Evolutionary conservation across 192 early-diverging fungal species (phyloP), one percentile per base, ranked within the genome.

Genomic region (Dispira parvispora): DNA sequence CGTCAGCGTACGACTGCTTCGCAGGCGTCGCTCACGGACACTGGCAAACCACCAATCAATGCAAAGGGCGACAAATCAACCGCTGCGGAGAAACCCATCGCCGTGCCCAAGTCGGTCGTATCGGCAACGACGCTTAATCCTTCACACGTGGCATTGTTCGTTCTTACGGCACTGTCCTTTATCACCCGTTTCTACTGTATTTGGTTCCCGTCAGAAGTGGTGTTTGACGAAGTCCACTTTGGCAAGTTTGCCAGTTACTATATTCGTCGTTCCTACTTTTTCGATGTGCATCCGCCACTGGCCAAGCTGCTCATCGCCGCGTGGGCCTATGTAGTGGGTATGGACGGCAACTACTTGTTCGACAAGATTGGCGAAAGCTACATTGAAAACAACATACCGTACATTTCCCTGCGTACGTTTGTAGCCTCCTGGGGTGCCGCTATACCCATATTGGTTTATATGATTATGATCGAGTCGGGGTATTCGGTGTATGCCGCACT

Each of bases 151-250:
- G 32, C 32, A 6, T 38, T 38, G 32, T 38, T 38, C 32, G 32
- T 38, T 38, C 32, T 38, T 1, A 38, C 32, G 32, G 32, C 32
- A 38, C 32, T 38, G 32, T 75, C 83, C 3, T 70, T 88, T 65
- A 52, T 78, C 20, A 80, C 84, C 0, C 76, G 87, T 43, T 88
- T 84, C 68, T 86, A 80, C 69, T 76, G 72, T 65, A 86, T 90
- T 42, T 70, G 72, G 64, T 75, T 82, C 53, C 88, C 88, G 0
- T 66, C 78, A 23, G 78, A 88, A 67, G 88, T 90, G 11, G 88
- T 90, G 0, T 99, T 99, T 71, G 96, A 99, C 70, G 96, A 99
- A 67, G 94, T 97, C 11, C 96, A 99, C 70, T 99, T 99, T 79
- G 96, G 96, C 55, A 99, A 99, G 71, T 99, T 99, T 68, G 92